Conservation (phyloP, 495 filamentous ascomycete genomes). For the Aspergillus biplanus region DNA sequence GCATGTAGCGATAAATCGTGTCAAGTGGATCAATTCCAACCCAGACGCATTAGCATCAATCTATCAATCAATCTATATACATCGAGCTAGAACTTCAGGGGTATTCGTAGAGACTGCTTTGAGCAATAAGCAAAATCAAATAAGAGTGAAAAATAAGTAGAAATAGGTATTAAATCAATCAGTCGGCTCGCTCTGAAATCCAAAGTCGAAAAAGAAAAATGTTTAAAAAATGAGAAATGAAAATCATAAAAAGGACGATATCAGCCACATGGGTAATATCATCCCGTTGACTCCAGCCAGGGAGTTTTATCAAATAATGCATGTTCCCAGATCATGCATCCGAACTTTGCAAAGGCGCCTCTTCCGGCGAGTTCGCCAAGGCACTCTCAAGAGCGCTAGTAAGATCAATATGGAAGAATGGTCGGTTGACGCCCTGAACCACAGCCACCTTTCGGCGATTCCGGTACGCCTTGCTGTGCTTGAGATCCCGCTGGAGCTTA, state of each 20-base stretch:
- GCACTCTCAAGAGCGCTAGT: constrained; percentile 91
- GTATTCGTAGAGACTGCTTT: background rate
- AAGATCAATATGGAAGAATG: constrained; percentile 93
- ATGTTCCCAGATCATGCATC: background rate
- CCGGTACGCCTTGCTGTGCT: constrained; percentile 48
- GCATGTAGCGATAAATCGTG: background rate
- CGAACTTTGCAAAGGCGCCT: constrained; percentile 23
- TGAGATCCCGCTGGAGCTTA: constrained; percentile 52
- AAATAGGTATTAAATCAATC: background rate
- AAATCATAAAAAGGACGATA: background rate
- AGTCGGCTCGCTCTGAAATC: background rate
- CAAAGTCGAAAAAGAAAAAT: background rate
- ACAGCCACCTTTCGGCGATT: constrained; percentile 57
- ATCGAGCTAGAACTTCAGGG: constrained; percentile 1
- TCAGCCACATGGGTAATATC: background rate
- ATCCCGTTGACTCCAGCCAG: constrained; percentile 1
- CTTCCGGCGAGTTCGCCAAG: constrained; percentile 64
- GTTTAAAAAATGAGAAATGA: background rate
- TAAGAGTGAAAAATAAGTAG: background rate
- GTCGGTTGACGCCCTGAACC: constrained; percentile 83
- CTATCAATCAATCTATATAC: constrained; percentile 9
- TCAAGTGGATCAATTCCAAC: constrained; percentile 3
- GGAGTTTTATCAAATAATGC: background rate
- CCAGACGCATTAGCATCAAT: background rate
- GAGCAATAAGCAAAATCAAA: background rate